Evolutionary conservation across 2,329 filamentous ascomycete genomes (phyloP), one percentile per base, ranked within the genome.

Genomic region (Fusarium ramigenum): DNA sequence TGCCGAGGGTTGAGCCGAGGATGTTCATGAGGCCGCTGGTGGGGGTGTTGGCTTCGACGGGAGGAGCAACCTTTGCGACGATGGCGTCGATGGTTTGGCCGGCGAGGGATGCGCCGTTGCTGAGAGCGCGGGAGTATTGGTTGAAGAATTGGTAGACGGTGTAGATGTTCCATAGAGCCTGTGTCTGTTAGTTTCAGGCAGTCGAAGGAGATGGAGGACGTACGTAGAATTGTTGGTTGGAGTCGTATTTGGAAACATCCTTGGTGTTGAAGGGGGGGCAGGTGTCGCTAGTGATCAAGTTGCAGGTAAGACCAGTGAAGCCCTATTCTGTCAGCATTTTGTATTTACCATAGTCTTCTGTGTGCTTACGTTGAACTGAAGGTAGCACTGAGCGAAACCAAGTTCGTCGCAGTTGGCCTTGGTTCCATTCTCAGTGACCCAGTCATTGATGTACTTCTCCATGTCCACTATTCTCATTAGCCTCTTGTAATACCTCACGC

Each of bases 121-220:
- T 69, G 9, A 69, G 66, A 1, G 66, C 66, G 4, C 43, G 30
- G 7, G 66, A 69, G 23, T 69, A 69, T 28, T 69, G 66, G 40
- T 69, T 69, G 40, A 69, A 69, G 44, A 69, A 69, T n/a, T 69
- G 66, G 16, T 69, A 69, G 18, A 69, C 18, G 8, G 66, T 69
- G 65, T 69, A 69, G 11, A 69, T 69, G 9, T 69, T 69, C 66
- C 66, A 69, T 2, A 69, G 66, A 3, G 66, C 65, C 66, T 69
- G 0, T 0, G 2, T 1, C 0, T 6, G 23, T 69, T 0, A 69
- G 58, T 7, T 14, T 8, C 7, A 0, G 1, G 1, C 1, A 8
- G 0, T 2, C 1, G 1, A 23, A 3, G 14, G 8, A n/a, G 1
- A 2, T 4, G 3, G 4, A 0, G 4, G 1, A 6, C 66, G 15